A percentile compares a stretch with the other conserved stretches of the same genome.
These are phyloP conservation scores for Fraxinus excelsior DNA, from an alignment of 257 asterid species.

Conservation along the genomic window DNA sequence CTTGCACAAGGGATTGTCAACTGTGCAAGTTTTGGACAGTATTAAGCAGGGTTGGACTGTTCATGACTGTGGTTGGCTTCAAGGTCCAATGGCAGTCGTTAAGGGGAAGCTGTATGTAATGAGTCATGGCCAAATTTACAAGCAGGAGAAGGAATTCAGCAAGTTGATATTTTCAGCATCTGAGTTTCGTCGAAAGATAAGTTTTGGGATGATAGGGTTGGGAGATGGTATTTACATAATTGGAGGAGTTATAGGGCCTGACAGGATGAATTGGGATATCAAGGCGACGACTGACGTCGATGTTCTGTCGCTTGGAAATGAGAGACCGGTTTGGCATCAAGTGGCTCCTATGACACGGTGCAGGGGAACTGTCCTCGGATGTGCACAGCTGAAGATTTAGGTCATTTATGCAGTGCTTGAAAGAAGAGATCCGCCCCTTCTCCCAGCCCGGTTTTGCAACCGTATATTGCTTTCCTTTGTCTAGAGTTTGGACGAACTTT, in stretches of 20 bases:
- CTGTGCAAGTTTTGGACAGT: conserved; percentile 76
- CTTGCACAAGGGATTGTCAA: conserved; percentile 88
- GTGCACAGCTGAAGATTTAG: conserved; percentile 78
- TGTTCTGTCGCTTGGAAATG: conserved; percentile 69
- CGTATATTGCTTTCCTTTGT: conserved; percentile 20
- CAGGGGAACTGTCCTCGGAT: conserved; percentile 86
- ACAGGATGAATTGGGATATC: conserved; percentile 82
- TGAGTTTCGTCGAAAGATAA: conserved; percentile 77
- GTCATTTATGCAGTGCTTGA: conserved; percentile 1
- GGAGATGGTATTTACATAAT: conserved; percentile 78
- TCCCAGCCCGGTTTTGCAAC: conserved; percentile 18
- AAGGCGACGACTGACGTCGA: conserved; percentile 72
- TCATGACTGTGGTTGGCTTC: conserved; percentile 83
- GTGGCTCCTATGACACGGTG: conserved; percentile 89
- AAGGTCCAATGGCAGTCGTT: conserved; percentile 91
- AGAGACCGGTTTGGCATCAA: conserved; percentile 81
- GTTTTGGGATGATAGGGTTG: conserved; percentile 80
- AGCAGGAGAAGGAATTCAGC: conserved; percentile 66
- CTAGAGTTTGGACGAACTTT: conserved; percentile 30
- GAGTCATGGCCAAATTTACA: conserved; percentile 79
- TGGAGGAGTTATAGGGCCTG: conserved; percentile 94
- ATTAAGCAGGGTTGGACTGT: conserved; percentile 78
- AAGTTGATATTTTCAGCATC: conserved; percentile 71
- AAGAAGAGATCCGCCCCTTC: conserved; percentile 8
- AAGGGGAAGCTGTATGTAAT: conserved; percentile 79